Evolutionary conservation across 2,329 filamentous ascomycete species (phyloP), one percentile per base, ranked within the genome.

Genomic region (Aspergillus fijiensis): DNA sequence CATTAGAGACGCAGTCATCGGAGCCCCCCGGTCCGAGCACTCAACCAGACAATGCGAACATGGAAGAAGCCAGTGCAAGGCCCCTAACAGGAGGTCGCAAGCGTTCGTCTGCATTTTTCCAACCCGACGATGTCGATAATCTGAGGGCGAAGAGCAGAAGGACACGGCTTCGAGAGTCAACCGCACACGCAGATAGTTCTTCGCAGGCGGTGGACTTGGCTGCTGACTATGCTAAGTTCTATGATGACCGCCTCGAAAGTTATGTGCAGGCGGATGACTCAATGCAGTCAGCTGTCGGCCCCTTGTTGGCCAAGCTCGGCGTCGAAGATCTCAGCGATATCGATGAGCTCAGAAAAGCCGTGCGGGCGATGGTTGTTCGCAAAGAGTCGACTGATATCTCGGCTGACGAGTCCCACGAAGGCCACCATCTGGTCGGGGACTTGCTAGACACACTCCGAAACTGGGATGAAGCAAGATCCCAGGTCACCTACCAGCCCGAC

Each of bases 81-180:
- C 64, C 64, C 51, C 71, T 77, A n/a, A 74, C 69, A 51, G 68
- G 74, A 11, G 79, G 79, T 23, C 80, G 86, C 21, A 89, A 89
- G 71, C 79, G 86, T 59, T 87, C 85, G 2, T 84, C 83, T 14
- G 83, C 86, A 55, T 84, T 82, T 21, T 83, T 85, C 52, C 84
- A 83, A 10, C 77, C 87, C 29, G 80, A 85, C 2, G 86, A 88
- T 55, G 76, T 76, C 12, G 85, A 88, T 61, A 82, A 82, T 53
- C 80, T 81, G 21, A 80, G 86, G 51, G 76, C 78, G 12, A 85
- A 85, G 67, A 87, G 85, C 70, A 85, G 86, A 67, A 81, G 86
- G 39, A 82, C 86, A 19, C 82, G 85, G 55, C 84, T 85, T 31
- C 80, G 86, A 62, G 85, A 87, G 63, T 84, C 83, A 9, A 77